Base-by-base conservation (phyloP, 257 asterid genomes). In the Primulina eburnea region DNA sequence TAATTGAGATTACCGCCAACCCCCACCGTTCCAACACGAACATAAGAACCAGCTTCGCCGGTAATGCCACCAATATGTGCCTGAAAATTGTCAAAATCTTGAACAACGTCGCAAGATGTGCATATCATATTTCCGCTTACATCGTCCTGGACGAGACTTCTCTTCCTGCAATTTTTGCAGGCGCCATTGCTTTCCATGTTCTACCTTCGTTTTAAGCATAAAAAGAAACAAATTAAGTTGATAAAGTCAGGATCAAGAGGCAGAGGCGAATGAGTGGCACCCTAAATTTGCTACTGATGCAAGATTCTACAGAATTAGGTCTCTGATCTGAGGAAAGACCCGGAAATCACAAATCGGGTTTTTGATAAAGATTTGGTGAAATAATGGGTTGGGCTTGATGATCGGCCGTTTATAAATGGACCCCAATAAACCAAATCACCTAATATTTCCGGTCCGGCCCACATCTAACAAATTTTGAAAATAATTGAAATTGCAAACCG, bases 1-100 rank as follows among this genome's bases (percentile, higher is more conserved):
- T 81, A 90, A 68, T 32, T 75, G 67, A 74, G 72, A 16, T 40
- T 30, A 32, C 64, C 73, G 21, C 95, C 96, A 1, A 65, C 17
- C 70, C 97, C 96, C 3, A 81, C 73, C 0, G 87, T 86, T 14
- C 97, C 98, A 0, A 76, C 7, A 6, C 79, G 88, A 7, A 90
- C 76, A 64, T 24, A 64, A 21, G 91, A 85, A 3, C 92, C 97
- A 1, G 75, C 18, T 2, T 71, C 73, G 2, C 95, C 96, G 3
- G 69, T 76, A n/a, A 86, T 30, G 52, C 95, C 96, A 21, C 91
- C 89, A 10, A 77, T 20, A 28, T 80, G 77, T 6, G 81, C 75
- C 75, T 90, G 84, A 24, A 57, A 87, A 83, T 85, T 81, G 69
- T 86, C 85, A 64, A 33, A 85, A 14, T 83, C 84, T 32, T 88